These are phyloP conservation scores for Fagopyrum esculentum DNA, from an alignment of 148 eudicot species.

Conservation along the genomic window DNA sequence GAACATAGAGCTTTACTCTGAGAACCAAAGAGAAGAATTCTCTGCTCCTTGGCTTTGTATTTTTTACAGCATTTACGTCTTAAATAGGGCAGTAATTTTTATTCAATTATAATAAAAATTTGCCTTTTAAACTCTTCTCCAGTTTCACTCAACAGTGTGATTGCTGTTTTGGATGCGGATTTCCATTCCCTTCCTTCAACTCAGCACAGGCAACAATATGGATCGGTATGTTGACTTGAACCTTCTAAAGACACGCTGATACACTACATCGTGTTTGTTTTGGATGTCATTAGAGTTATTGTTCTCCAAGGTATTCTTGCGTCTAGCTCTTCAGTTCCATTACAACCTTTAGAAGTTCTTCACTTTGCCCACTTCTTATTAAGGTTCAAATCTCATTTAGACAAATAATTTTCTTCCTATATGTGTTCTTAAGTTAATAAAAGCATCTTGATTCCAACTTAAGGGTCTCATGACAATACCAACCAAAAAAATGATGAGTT, in stretches of 20 bases:
- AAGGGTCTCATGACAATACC: neutral
- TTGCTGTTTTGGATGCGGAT: slow-evolving; percentile 97
- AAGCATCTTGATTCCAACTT: neutral
- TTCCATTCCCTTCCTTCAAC: slow-evolving; percentile 94
- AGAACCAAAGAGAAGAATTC: neutral
- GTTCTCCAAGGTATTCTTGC: neutral
- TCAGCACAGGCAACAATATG: slow-evolving; percentile 94
- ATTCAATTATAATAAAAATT: neutral
- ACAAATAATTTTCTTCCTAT: too few relatives aligned
- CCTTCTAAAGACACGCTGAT: neutral
- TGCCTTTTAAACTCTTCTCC: slow-evolving; percentile 15
- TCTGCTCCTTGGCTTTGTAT: neutral
- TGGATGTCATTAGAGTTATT: neutral
- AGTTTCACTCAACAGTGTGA: slow-evolving; percentile 95
- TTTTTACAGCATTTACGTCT: neutral
- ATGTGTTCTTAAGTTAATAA: neutral
- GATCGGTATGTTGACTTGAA: slow-evolving; percentile 60
- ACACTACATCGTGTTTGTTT: neutral
- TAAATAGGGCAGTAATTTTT: neutral
- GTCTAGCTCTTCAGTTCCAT: neutral
- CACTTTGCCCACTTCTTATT: neutral
- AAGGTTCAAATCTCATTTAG: neutral
- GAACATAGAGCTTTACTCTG: neutral
- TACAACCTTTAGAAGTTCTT: neutral
- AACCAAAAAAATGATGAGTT: neutral